These are phyloP conservation scores for Starmerella bacillaris DNA, from an alignment of 805 yeast genomes.

Conservation along the genomic window DNA sequence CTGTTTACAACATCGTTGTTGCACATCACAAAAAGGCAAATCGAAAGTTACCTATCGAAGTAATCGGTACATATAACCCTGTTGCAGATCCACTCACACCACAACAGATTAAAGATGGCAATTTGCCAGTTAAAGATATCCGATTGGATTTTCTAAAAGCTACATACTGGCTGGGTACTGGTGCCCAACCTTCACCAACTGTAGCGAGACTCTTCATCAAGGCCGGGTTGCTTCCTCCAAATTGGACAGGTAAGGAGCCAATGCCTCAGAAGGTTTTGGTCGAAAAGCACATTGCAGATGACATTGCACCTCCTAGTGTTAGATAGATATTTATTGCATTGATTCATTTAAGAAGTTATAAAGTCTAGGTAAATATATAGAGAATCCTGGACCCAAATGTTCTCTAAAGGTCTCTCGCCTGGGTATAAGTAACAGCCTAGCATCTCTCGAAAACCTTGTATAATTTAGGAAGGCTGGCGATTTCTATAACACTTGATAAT, in stretches of 20 bases:
- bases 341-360: too few species aligned
- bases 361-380: too few species aligned
- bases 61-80: conserved; percentile 85
- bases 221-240: conserved; percentile 41
- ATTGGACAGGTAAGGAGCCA: conserved; percentile 21
- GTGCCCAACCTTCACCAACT: conserved; percentile 82
- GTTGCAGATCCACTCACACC: conserved; percentile 50
- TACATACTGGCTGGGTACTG: conserved; percentile 93
- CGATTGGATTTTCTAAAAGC: conserved; percentile 73
- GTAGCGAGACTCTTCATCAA: conserved; percentile 57
- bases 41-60: conserved; percentile 81
- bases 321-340: too few species aligned
- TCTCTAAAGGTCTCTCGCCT: too few species aligned
- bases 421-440: conserved; percentile 10
- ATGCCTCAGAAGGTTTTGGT: conserved; percentile 7
- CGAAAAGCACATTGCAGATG: conserved; percentile 10
- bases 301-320: conserved; percentile 15
- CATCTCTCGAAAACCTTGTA: conserved; percentile 90
- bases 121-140: conserved; percentile 54
- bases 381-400: too few species aligned
- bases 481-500: conserved; percentile 45
- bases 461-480: conserved; percentile 81
- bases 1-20: conserved; percentile 83
- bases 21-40: conserved; percentile 53
- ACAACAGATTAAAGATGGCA: conserved; percentile 38